Evolutionary conservation across 805 yeast genomes (phyloP).

Genomic region (Ogataea pini): DNA sequence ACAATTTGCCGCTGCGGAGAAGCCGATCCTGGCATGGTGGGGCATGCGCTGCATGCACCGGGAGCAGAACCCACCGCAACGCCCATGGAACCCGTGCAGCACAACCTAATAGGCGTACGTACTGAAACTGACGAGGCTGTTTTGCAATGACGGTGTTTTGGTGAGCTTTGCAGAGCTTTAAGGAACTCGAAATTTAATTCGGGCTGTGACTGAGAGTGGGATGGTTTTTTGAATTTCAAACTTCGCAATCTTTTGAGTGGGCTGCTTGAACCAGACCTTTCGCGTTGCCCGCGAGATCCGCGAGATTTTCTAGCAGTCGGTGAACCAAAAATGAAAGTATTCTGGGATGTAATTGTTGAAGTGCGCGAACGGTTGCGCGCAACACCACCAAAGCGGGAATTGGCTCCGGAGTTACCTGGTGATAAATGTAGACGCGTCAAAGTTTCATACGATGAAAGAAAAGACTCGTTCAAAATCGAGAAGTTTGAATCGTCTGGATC

Average conservation of each 20-base stretch:
- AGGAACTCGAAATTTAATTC: constrained; percentile 32
- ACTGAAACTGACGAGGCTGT: constrained; percentile 22
- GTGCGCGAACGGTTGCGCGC: constrained; percentile 4
- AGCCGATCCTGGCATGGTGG: not conserved
- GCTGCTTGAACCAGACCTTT: constrained; percentile 25
- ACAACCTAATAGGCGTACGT: constrained; percentile 19
- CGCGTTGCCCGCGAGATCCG: constrained; percentile 9
- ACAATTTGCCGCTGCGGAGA: not conserved
- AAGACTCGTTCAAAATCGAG: constrained; percentile 17
- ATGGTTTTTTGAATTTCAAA: constrained; percentile 23
- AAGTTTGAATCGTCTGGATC: not conserved
- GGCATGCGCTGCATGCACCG: not conserved
- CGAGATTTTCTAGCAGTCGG: constrained; percentile 3
- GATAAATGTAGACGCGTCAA: constrained; percentile 12
- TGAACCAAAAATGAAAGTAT: constrained; percentile 4
- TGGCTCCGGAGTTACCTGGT: constrained; percentile 1
- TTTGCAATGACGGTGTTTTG: constrained; percentile 23
- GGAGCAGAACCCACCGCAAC: not conserved
- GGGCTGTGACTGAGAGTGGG: constrained; percentile 24
- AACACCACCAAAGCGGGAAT: not conserved
- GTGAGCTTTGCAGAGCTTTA: constrained; percentile 31
- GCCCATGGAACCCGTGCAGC: not conserved
- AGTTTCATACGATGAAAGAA: constrained; percentile 16
- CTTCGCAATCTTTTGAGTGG: constrained; percentile 31
- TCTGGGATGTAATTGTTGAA: constrained; percentile 9